A percentile compares a stretch with the other conserved stretches of the same genome.
phyloP scores from a whole-genome alignment of 129 eudicot species.

The Scalesia atractyloides region DNA sequence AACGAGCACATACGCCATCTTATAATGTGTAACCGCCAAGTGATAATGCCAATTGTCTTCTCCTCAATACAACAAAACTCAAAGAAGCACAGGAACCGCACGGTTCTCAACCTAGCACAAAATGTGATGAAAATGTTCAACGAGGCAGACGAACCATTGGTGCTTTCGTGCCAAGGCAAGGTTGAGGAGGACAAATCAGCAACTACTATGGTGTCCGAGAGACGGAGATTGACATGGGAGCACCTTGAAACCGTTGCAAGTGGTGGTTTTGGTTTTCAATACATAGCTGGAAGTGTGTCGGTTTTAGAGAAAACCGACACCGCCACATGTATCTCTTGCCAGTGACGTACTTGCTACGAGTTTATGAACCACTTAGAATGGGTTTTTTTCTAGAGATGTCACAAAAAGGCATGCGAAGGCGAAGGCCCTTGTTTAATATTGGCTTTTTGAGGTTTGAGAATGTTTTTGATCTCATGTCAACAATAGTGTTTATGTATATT shows the following conservation, averaged over 20 bases:
- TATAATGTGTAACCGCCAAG: constrained; percentile 53
- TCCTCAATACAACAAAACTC: constrained; percentile 63
- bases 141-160: constrained; percentile 62
- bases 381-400: constrained; percentile 20
- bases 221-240: constrained; percentile 66
- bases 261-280: constrained; percentile 31
- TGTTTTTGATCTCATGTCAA: constrained; percentile 17
- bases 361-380: neutral
- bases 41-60: constrained; percentile 65
- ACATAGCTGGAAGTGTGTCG: constrained; percentile 31
- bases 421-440: constrained; percentile 11
- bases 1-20: constrained; percentile 63
- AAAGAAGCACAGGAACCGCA: constrained; percentile 66
- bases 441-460: constrained; percentile 10
- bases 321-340: constrained; percentile 45
- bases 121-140: constrained; percentile 59
- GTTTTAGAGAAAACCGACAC: constrained; percentile 33
- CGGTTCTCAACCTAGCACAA: constrained; percentile 65
- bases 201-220: constrained; percentile 40
- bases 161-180: constrained; percentile 53
- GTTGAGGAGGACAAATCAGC: constrained; percentile 51
- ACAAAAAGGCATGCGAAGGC: neutral
- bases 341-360: constrained; percentile 17
- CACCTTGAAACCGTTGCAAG: constrained; percentile 50
- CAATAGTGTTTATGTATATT: constrained; percentile 3